Evolutionary conservation across 768 basidiomycete species (phyloP).

Genomic region (Russula lepida): DNA sequence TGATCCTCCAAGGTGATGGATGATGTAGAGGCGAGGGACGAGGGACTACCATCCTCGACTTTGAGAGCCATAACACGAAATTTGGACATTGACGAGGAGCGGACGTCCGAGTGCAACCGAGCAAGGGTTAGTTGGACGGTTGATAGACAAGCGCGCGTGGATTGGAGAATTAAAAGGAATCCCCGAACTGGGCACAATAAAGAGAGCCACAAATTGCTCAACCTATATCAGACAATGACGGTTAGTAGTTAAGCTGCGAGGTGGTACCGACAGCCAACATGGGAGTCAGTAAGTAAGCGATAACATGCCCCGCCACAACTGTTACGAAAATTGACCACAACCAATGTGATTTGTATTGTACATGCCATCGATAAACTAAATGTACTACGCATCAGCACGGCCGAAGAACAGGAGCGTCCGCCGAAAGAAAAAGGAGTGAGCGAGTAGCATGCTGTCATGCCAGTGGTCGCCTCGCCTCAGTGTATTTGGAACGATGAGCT

Average conservation of each 20-base stretch:
- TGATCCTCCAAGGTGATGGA: slow-evolving; percentile 16
- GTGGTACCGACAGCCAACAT: slow-evolving; percentile 9
- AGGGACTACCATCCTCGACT: slow-evolving; percentile 4
- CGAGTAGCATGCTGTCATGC: slow-evolving; percentile 1
- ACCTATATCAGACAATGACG: slow-evolving; percentile 13
- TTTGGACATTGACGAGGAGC: slow-evolving; percentile 12
- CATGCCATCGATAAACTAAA: slow-evolving; percentile 1
- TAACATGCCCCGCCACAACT: background rate
- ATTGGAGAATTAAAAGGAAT: background rate
- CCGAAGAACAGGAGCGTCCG: background rate
- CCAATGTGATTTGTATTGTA: slow-evolving; percentile 8
- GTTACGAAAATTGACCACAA: background rate
- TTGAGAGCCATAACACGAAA: slow-evolving; percentile 18
- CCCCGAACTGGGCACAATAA: background rate
- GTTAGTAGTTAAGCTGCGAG: slow-evolving; percentile 13
- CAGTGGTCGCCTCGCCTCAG: background rate
- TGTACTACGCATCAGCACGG: slow-evolving; percentile 2
- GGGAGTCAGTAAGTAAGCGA: background rate
- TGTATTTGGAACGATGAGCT: background rate
- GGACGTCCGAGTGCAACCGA: slow-evolving; percentile 2
- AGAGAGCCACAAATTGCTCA: slow-evolving; percentile 11
- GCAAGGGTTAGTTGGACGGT: slow-evolving; percentile 2
- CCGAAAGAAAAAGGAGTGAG: background rate
- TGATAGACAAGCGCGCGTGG: slow-evolving; percentile 6
- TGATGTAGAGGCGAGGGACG: slow-evolving; percentile 13